phyloP scores from a whole-genome alignment of 768 basidiomycete species.

The Tylopilus sp. region DNA sequence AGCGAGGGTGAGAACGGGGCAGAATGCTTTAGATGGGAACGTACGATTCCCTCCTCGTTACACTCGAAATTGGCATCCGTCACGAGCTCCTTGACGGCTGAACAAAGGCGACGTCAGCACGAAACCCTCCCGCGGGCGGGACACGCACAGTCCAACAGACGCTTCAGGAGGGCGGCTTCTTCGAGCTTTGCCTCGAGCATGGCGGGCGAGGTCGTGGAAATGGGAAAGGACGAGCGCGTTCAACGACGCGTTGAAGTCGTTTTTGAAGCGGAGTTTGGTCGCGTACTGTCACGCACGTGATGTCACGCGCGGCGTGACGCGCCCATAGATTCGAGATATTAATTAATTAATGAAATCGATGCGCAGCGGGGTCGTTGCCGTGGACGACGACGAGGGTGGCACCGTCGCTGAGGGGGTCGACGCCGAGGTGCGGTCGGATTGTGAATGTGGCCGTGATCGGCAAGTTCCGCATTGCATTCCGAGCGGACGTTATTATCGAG shows the following conservation, averaged over 20 bases:
- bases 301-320: constrained; percentile 28
- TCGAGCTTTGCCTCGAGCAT: constrained; percentile 92
- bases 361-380: constrained; percentile 3
- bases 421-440: constrained; percentile 1
- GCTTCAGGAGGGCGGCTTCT: constrained; percentile 87
- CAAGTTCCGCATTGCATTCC: constrained; percentile 5
- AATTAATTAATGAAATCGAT: too few species aligned
- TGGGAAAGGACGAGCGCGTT: constrained; percentile 13
- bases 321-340: too few species aligned
- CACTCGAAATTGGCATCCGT: constrained; percentile 98
- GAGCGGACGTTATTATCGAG: constrained; percentile 1
- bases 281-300: constrained; percentile 28
- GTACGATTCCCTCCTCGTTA: constrained; percentile 87
- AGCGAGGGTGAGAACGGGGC: background rate
- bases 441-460: background rate
- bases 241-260: constrained; percentile 26
- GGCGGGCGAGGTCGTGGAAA: constrained; percentile 11
- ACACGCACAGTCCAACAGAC: constrained; percentile 81
- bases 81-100: constrained; percentile 97
- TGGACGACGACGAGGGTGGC: constrained; percentile 1
- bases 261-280: constrained; percentile 36
- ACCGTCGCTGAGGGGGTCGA: background rate
- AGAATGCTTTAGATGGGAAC: constrained; percentile 19
- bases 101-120: constrained; percentile 5
- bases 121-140: background rate